phyloP scores from a whole-genome alignment of 176 grass and related monocot genomes.

The Tuctoria greenei region DNA sequence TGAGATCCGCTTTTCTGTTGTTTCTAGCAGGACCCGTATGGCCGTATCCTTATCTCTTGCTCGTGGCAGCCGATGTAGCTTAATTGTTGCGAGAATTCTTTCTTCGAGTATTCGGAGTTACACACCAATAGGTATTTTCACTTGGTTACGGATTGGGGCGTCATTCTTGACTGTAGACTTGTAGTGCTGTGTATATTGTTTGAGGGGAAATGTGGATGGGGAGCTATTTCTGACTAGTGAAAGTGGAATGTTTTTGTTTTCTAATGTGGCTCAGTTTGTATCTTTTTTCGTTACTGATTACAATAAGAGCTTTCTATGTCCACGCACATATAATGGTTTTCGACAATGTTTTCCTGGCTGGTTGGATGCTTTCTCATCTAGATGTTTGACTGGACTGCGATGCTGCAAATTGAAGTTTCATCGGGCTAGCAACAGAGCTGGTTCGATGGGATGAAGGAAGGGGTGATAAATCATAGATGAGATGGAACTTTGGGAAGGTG shows the following conservation, averaged over 20 bases:
- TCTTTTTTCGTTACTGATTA: background rate
- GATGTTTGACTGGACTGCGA: background rate
- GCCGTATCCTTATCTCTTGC: background rate
- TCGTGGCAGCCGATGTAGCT: background rate
- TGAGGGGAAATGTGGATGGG: background rate
- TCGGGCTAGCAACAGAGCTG: background rate
- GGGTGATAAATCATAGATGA: background rate
- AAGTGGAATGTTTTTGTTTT: background rate
- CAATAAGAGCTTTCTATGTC: background rate
- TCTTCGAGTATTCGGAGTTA: background rate
- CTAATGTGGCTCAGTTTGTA: background rate
- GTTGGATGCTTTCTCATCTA: background rate
- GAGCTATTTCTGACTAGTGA: background rate
- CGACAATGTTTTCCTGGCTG: background rate
- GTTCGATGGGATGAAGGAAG: slow-evolving; percentile 10
- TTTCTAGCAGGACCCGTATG: background rate
- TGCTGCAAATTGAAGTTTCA: background rate
- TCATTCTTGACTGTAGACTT: background rate
- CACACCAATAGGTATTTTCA: background rate
- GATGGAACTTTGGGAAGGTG: background rate
- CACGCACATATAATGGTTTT: background rate
- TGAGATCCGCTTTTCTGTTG: slow-evolving; percentile 30
- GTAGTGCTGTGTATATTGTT: background rate
- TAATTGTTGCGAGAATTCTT: background rate
- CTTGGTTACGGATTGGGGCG: background rate